Base-by-base conservation (phyloP, 306 rosid genomes). In the Cucumis melo region DNA sequence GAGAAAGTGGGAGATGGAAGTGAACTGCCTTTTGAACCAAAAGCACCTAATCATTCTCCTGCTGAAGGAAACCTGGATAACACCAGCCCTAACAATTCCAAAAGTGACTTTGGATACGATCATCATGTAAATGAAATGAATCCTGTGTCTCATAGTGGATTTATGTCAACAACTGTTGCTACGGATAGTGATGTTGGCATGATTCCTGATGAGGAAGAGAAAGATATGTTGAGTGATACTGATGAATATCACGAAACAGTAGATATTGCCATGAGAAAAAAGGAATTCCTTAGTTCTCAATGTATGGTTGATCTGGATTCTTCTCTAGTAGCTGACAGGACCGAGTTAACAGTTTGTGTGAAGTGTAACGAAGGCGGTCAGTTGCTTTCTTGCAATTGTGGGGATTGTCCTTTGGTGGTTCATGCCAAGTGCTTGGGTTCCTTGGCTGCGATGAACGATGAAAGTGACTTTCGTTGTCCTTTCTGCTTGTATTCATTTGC, bases 361-460 rank as follows among this genome's bases (percentile, higher is more conserved):
- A 88, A 84, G 79, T 86, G 91, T 75, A 80, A 87, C 80, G 82
- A 83, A 85, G 88, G 80, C 29, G 87, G 91, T 59, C 86, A 82
- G 29, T 84, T 88, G 79, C 80, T 90, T 82, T 80, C 71, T 67
- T 93, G 97, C 79, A 78, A 61, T 79, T 79, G 80, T 27, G 80
- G 84, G 48, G 78, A 84, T 80, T 93, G 96, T 84, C 85, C 87
- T 61, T 29, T 88, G 80, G 84, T 76, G 82, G 79, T 85, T 85
- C 98, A 91, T 83, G 86, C 86, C 84, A 81, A 58, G 76, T 90
- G 97, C 68, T 51, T 90, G 73, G 82, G 85, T 74, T 83, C 81
- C 66, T 21, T 76, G 32, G 78, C 80, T 62, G 81, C 73, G 44
- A 72, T 85, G 74, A 87, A 87, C 56, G 78, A 75, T 67, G 74